These are phyloP conservation scores for Zygosaccharomyces pseudobailii DNA, from an alignment of 1,139 yeast species.

Conservation along the genomic window DNA sequence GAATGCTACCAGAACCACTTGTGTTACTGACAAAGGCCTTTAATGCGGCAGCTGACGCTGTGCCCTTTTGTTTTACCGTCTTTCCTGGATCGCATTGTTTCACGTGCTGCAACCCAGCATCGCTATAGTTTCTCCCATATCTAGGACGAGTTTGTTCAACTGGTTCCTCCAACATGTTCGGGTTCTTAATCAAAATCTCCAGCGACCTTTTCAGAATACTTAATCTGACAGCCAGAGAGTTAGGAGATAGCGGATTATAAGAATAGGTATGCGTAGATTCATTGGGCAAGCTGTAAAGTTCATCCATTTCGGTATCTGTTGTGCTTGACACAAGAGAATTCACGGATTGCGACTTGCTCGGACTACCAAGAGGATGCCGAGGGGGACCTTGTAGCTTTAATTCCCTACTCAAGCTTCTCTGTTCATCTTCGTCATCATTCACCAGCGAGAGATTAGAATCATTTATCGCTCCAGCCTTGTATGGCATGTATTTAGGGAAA, in stretches of 20 bases:
- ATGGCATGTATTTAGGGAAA: neutral
- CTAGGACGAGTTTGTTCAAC: constrained; percentile 1
- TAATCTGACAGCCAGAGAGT: constrained; percentile 69
- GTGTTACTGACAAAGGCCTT: constrained; percentile 46
- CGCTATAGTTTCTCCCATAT: constrained; percentile 14
- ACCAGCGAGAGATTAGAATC: neutral
- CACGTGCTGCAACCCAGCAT: constrained; percentile 2
- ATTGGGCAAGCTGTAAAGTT: constrained; percentile 57
- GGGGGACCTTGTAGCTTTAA: constrained; percentile 8
- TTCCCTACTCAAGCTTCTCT: neutral
- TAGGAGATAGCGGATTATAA: constrained; percentile 76
- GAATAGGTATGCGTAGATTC: constrained; percentile 84
- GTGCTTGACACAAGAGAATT: constrained; percentile 11
- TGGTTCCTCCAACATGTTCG: constrained; percentile 27
- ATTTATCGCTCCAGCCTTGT: neutral
- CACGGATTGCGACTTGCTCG: constrained; percentile 8
- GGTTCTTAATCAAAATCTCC: constrained; percentile 45
- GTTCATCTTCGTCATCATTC: neutral
- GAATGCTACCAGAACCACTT: constrained; percentile 7
- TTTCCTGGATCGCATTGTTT: constrained; percentile 1
- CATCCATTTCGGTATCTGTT: constrained; percentile 25
- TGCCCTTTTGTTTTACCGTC: constrained; percentile 23
- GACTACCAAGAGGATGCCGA: constrained; percentile 7
- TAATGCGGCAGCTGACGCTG: constrained; percentile 62
- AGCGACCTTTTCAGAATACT: constrained; percentile 71